Percentiles rank a stretch among this genome's conserved stretches.
phyloP scores from a whole-genome alignment of 2,329 filamentous ascomycete species.

The Ustulina deusta region DNA sequence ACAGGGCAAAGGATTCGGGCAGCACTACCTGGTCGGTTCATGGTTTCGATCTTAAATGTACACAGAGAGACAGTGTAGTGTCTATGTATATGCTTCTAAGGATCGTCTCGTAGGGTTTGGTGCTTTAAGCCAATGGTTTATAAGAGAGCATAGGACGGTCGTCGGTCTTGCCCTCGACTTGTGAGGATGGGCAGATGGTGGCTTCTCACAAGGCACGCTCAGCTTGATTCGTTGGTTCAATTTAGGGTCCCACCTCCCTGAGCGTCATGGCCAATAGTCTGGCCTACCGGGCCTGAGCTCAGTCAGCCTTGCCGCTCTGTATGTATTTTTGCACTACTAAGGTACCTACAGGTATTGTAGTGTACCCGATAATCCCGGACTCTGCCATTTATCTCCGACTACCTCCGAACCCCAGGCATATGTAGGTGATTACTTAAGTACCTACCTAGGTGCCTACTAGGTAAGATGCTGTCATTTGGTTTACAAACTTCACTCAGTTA shows the following conservation, averaged over 20 bases:
- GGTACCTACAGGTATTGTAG: neutral
- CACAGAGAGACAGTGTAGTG: constrained; percentile 28
- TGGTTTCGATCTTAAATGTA: constrained; percentile 52
- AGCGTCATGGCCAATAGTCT: constrained; percentile 22
- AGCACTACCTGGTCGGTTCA: constrained; percentile 71
- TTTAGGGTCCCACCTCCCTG: constrained; percentile 14
- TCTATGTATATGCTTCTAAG: constrained; percentile 8
- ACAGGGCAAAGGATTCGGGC: constrained; percentile 37
- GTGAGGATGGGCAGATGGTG: constrained; percentile 28
- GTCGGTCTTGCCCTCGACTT: constrained; percentile 28
- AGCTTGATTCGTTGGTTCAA: constrained; percentile 35
- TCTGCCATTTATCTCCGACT: constrained; percentile 7
- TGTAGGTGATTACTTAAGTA: too few relatives aligned
- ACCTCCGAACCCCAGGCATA: neutral
- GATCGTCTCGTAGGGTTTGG: constrained; percentile 27
- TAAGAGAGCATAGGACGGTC: constrained; percentile 15
- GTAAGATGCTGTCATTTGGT: neutral
- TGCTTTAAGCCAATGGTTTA: constrained; percentile 22
- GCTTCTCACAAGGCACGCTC: constrained; percentile 18
- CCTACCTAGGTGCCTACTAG: neutral
- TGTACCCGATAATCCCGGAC: neutral
- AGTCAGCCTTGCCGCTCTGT: constrained; percentile 37
- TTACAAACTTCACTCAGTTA: neutral
- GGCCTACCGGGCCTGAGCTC: neutral
- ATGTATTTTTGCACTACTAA: neutral